Percentiles rank a stretch among this genome's conserved stretches.
These are phyloP conservation scores for Coniosporium apollinis DNA, from an alignment of 495 filamentous ascomycete species.

Conservation along the genomic window DNA sequence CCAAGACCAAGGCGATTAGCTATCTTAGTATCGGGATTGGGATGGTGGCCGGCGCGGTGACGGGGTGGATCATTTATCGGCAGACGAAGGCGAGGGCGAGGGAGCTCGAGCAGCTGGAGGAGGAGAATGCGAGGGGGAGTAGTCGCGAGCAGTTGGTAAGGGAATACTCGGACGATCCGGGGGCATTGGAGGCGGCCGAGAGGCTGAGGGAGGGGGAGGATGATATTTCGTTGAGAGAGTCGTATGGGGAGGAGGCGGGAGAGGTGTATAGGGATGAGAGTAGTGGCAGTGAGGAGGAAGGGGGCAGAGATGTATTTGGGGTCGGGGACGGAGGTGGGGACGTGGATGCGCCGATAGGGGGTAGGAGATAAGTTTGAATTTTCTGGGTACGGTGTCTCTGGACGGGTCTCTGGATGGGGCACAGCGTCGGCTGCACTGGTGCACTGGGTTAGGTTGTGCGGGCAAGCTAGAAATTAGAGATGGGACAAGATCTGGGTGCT, in stretches of 20 bases:
- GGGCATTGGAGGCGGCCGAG: constrained; percentile 15
- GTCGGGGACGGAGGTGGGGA: constrained; percentile 18
- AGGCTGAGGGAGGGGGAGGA: constrained; percentile 31
- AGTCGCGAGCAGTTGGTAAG: constrained; percentile 5
- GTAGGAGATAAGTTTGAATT: too few species aligned
- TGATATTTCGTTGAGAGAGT: constrained; percentile 38
- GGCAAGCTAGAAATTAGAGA: too few species aligned
- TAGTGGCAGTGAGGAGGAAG: constrained; percentile 20
- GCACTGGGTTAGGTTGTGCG: too few species aligned
- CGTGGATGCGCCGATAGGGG: too few species aligned
- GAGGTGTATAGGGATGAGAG: constrained; percentile 27
- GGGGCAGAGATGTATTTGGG: constrained; percentile 21
- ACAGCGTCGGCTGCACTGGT: too few species aligned
- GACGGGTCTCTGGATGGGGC: too few species aligned
- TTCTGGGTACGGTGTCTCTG: too few species aligned
- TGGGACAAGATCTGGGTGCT: too few species aligned
- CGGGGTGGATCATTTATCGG: constrained; percentile 70
- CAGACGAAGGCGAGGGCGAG: constrained; percentile 68
- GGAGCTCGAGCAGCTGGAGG: constrained; percentile 70
- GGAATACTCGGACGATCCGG: constrained; percentile 25
- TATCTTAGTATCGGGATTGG: constrained; percentile 66
- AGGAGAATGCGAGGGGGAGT: constrained; percentile 13
- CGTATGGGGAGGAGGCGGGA: constrained; percentile 20
- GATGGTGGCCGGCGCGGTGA: constrained; percentile 48
- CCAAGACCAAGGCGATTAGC: constrained; percentile 54